Evolutionary conservation across 2,329 filamentous ascomycete species (phyloP).

Genomic region (Alternaria rosae): DNA sequence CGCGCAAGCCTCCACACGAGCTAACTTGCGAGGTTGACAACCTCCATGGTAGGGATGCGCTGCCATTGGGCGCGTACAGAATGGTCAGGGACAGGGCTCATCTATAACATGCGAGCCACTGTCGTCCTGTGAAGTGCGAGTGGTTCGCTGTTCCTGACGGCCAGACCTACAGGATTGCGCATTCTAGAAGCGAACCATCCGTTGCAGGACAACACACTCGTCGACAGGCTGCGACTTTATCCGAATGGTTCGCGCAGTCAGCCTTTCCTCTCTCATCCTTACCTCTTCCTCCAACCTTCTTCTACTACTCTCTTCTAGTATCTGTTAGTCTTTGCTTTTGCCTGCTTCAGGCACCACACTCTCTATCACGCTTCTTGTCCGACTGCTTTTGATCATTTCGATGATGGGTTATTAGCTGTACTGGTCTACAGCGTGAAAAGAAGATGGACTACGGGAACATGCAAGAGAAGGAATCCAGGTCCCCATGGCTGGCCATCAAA

Average conservation of each 20-base stretch:
- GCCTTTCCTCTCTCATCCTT: constrained; percentile 1
- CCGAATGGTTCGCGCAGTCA: constrained; percentile 8
- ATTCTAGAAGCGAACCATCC: constrained; percentile 21
- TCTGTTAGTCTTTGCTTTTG: constrained; percentile 17
- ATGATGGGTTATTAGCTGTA: constrained; percentile 36
- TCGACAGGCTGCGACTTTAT: constrained; percentile 10
- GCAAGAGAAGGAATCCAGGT: constrained; percentile 22
- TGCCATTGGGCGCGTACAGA: constrained; percentile 29
- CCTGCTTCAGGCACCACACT: constrained; percentile 15
- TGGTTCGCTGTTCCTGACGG: constrained; percentile 32
- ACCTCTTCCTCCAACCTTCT: constrained; percentile 8
- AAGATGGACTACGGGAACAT: constrained; percentile 28
- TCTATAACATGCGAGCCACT: constrained; percentile 29
- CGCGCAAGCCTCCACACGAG: constrained; percentile 27
- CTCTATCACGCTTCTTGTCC: constrained; percentile 7
- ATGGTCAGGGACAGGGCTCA: constrained; percentile 10
- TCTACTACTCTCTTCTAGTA: constrained; percentile 7
- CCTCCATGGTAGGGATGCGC: constrained; percentile 18
- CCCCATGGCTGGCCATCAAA: constrained; percentile 47
- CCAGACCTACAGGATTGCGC: constrained; percentile 24
- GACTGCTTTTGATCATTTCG: constrained; percentile 5
- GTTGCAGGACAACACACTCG: constrained; percentile 22
- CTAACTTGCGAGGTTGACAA: constrained; percentile 29
- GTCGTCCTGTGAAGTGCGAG: constrained; percentile 28
- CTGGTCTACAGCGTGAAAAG: constrained; percentile 34